phyloP scores from a whole-genome alignment of 2,329 filamentous ascomycete species.

The Periconia macrospinosa region DNA sequence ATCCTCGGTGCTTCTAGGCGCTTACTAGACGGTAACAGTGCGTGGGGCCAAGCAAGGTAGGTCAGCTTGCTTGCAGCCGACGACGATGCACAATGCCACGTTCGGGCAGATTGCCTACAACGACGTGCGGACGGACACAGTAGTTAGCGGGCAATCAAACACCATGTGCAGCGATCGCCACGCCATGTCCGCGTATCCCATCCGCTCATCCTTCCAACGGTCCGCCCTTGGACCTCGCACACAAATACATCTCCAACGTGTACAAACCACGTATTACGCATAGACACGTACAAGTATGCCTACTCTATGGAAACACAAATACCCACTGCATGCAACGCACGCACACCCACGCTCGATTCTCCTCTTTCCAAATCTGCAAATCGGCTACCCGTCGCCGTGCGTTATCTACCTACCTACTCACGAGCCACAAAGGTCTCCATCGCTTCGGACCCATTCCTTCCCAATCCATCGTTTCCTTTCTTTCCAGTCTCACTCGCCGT shows the following conservation, averaged over 20 bases:
- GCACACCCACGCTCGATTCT: too few relatives aligned
- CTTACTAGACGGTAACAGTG: not conserved
- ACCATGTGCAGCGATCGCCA: not conserved
- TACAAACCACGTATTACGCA: too few relatives aligned
- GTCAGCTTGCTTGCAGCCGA: not conserved
- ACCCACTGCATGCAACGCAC: too few relatives aligned
- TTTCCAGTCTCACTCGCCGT: too few relatives aligned
- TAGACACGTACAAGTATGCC: too few relatives aligned
- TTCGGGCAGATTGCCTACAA: not conserved
- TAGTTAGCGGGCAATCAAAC: not conserved
- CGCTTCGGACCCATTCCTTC: too few relatives aligned
- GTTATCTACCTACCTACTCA: not conserved
- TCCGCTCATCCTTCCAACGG: too few relatives aligned
- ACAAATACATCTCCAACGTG: too few relatives aligned
- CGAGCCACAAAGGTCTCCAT: not conserved
- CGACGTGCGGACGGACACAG: not conserved
- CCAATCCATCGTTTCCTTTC: too few relatives aligned
- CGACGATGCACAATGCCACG: not conserved
- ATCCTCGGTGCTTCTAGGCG: not conserved
- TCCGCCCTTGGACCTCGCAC: too few relatives aligned
- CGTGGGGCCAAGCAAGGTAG: not conserved
- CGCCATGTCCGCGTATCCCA: not conserved
- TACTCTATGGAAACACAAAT: too few relatives aligned
- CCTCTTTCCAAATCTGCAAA: not conserved
- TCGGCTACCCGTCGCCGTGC: not conserved